Evolutionary conservation across 352 stramenopile species (phyloP), one percentile per base, ranked within the genome.

Genomic region (Pythium dissotocum): DNA sequence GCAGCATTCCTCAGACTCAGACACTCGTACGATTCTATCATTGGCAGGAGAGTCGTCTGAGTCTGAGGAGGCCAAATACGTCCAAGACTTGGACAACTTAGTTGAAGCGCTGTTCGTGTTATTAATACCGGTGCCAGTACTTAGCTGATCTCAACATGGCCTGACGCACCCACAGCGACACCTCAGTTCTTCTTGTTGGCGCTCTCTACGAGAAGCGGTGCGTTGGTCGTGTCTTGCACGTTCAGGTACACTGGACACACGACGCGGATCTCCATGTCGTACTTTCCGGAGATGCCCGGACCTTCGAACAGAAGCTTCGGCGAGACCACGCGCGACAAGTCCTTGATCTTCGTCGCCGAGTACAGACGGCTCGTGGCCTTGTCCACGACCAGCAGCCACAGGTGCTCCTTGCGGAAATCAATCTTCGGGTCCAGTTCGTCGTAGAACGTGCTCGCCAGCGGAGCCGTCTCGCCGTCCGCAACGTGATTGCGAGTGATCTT

Each of bases 211-310:
- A 74, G 52, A 33, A 94, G 30, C 0, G 76, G 58, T 6, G 90
- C 54, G 21, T 42, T 61, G 1, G 69, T 35, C 44, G 73, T 83
- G 18, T 82, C 69, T 24, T 90, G 76, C 9, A 80, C 79, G 60
- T 82, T 83, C 10, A 95, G 62, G 71, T 93, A 93, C 52, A 75
- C 68, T 0, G 77, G 74, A 24, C 80, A 89, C 55, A 91, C 59
- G 3, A 85, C 87, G n/a, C 85, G 80, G n/a, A 93, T 63, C 46
- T 95, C 87, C 24, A 95, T 65, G 35, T 91, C 77, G 72, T 91
- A 91, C 36, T 87, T 85, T 70, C 83, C 87, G 80, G 77, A 74
- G 13, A 73, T 71, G 35, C 82, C 75, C 2, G 87, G 87, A 0
- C 85, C 87, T 59, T 85, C 77, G 65, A 93, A 95, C 4, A 83